These are phyloP conservation scores for slime mould (Dictyostelium discoideum) DNA, from an alignment of 78 protist species.

Conservation along the genomic window dicty_2.7 NC_007091.3:962001-962500, in stretches of 20 bases:
- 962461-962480: background rate
- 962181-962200: slow-evolving; percentile 37
- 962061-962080: no score
- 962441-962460: slow-evolving; percentile 53
- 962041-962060: no score
- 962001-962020: no score
- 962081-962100: no score
- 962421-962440: slow-evolving; percentile 30
- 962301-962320: slow-evolving; percentile 41
- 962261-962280: slow-evolving; percentile 17
- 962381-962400: background rate
- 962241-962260: slow-evolving; percentile 14
- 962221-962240: slow-evolving; percentile 33
- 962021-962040: no score
- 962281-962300: slow-evolving; percentile 37
- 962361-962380: background rate
- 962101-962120: background rate
- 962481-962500: slow-evolving; percentile 31
- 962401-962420: background rate
- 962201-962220: background rate
- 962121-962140: no score
- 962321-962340: background rate
- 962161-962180: background rate
- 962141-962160: no score
- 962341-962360: background rate